Evolutionary conservation across 495 filamentous ascomycete genomes (phyloP), one percentile per base, ranked within the genome.

Genomic region (Aspergillus wentii): DNA sequence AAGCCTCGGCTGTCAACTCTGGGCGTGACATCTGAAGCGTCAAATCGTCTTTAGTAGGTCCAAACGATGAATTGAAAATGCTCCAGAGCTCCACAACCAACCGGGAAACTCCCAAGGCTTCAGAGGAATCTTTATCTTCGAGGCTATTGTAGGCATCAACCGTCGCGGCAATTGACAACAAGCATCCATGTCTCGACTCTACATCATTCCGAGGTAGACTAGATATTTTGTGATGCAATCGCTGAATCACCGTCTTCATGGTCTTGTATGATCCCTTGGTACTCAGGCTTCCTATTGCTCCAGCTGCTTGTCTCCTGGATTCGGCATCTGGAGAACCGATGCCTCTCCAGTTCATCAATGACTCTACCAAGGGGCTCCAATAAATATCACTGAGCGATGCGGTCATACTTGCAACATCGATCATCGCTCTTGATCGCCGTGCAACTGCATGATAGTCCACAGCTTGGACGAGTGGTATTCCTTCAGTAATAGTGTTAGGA

Each of bases 381-480:
- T 97, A 97, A 19, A 72, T 65, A 2, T 58, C 49, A 35, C 76
- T 74, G 6, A 96, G 59, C 32, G 61, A 65, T 2, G 81, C 82
- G 1, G 80, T 84, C 27, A 75, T 69, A 20, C 79, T 52, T 3
- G 83, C 80, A 30, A 97, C 85, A 33, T 87, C 75, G 25, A 75
- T 69, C 49, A 95, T 80, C 3, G 90, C 91, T 32, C 85, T 74
- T 14, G 83, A 81, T n/a, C 89, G 77, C 8, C 88, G 75, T 3
- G 90, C 88, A 22, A 99, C 88, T 13, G 88, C 80, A 53, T 94
- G 87, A 50, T 95, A 97, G 50, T 97, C 92, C 1, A 97, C 86
- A 5, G 78, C 78, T 51, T 95, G 91, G 1, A 96, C 86, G 0
- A 95, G 66, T 16, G 73, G 57, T 39, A 99, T 95, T 0, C 92